Base-by-base conservation (phyloP, 495 filamentous ascomycete genomes). In the Penicillium samsonianum region DNA sequence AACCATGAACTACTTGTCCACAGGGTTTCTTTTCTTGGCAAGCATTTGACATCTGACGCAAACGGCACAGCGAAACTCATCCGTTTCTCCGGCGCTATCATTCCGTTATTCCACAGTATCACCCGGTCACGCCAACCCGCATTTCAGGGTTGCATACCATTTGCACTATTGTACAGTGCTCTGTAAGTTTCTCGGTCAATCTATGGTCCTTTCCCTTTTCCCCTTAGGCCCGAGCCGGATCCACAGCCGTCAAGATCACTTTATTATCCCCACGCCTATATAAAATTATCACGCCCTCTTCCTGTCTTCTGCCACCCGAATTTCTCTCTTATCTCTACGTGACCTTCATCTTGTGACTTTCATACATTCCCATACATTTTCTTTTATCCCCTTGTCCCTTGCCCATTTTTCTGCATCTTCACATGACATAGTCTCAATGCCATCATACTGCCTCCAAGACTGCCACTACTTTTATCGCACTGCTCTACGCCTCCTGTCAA, bases 391-490 rank as follows among this genome's bases (percentile, higher is more conserved):
- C 31, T 40, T 23, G 19, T 41, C 20, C 45, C 35, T 41, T 42
- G 10, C 42, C 49, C 30, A 3, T 28, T 25, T 28, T 8, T 14
- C 20, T 25, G 17, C 54, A 42, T 20, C 16, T 53, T 35, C 51
- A 60, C 56, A 68, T 70, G 68, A 65, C 61, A 59, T 72, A 70
- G 65, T 57, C 59, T 67, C 70, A 65, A 94, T 93, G 89, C 90
- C 90, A 76, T 74, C 81, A 59, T 94, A 91, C 71, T 95, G 78
- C 72, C 78, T 88, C 46, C 88, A 94, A 80, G 89, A 95, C 70
- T 95, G 89, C 68, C 90, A 94, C 70, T 94, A 93, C 73, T 95
- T 95, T 80, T 92, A 90, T 80, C 88, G 89, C 79, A 92, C 84
- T 66, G 87, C 90, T 62, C 75, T 94, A 72, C 89, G 87, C 78